Percentiles rank a stretch among this genome's conserved stretches.
Conservation (phyloP, 495 filamentous ascomycete genomes). For the Aspergillus diversus region DNA sequence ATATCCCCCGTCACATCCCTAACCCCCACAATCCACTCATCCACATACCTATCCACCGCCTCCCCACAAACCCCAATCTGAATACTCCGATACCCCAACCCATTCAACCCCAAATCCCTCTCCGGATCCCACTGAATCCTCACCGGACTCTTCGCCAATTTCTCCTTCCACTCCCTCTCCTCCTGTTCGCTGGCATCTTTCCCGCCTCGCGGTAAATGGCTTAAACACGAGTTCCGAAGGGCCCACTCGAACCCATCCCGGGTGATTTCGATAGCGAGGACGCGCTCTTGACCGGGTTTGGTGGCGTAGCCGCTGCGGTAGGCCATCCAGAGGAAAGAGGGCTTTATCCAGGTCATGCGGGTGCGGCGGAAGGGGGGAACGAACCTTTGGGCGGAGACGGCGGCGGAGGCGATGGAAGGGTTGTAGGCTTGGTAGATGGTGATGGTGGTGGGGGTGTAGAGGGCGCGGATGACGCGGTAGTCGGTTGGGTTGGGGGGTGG, state of each 20-base stretch:
- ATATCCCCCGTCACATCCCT: slow-evolving; percentile 62
- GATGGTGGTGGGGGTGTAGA: slow-evolving; percentile 50
- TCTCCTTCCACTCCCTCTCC: slow-evolving; percentile 21
- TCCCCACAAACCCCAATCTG: slow-evolving; percentile 61
- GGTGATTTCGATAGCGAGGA: slow-evolving; percentile 57
- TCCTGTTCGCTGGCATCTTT: slow-evolving; percentile 2
- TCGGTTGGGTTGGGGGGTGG: slow-evolving; percentile 2
- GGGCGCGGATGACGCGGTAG: slow-evolving; percentile 58
- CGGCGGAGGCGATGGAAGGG: slow-evolving; percentile 54
- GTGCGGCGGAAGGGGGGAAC: slow-evolving; percentile 50
- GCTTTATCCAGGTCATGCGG: slow-evolving; percentile 73
- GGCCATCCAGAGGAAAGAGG: slow-evolving; percentile 68
- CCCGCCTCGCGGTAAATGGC: slow-evolving; percentile 18
- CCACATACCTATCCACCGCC: slow-evolving; percentile 47
- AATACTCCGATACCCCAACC: slow-evolving; percentile 55
- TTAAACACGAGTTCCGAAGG: slow-evolving; percentile 32
- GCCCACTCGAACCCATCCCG: slow-evolving; percentile 47
- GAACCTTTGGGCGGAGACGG: slow-evolving; percentile 54
- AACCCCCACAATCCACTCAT: slow-evolving; percentile 56
- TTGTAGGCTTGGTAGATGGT: slow-evolving; percentile 69
- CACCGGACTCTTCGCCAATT: slow-evolving; percentile 40
- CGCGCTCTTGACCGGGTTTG: slow-evolving; percentile 53
- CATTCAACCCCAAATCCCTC: slow-evolving; percentile 43
- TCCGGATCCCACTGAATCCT: slow-evolving; percentile 70
- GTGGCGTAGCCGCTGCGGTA: slow-evolving; percentile 59